These are phyloP conservation scores for Lumnitzera racemosa DNA, from an alignment of 345 rosid species.

Conservation along the genomic window DNA sequence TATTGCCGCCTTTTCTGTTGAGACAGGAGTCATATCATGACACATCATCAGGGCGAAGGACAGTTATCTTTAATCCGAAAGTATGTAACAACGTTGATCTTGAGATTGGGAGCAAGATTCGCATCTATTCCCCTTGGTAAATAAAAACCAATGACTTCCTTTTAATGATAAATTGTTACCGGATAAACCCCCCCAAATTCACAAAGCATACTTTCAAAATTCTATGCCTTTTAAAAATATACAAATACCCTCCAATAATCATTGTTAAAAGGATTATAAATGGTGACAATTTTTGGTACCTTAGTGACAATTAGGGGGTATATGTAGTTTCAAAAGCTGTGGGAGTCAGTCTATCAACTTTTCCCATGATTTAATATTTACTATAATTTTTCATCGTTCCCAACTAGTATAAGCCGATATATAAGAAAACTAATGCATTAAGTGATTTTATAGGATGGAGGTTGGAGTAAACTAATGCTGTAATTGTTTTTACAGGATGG, in stretches of 20 bases:
- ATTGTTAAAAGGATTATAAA: background rate
- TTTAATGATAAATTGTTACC: background rate
- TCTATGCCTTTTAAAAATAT: background rate
- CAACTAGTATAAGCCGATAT: background rate
- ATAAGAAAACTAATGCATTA: background rate
- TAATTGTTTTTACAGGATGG: constrained; percentile 52
- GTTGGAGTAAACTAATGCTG: constrained; percentile 9
- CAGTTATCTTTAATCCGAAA: constrained; percentile 64
- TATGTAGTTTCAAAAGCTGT: too few species aligned
- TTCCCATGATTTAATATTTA: too few species aligned
- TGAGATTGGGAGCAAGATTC: constrained; percentile 60
- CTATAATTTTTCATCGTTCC: too few species aligned
- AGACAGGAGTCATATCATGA: constrained; percentile 18
- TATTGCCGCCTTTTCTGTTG: constrained; percentile 26
- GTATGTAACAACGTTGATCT: constrained; percentile 70
- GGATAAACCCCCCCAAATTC: background rate
- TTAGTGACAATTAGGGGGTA: background rate
- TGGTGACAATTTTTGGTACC: background rate
- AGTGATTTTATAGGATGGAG: constrained; percentile 59
- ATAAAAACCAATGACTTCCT: background rate
- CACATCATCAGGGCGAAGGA: constrained; percentile 26
- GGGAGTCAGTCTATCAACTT: too few species aligned
- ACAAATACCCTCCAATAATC: background rate
- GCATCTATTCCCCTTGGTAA: constrained; percentile 67
- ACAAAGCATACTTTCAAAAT: background rate